Percentiles rank a stretch among this genome's conserved stretches.
phyloP scores from a whole-genome alignment of 495 filamentous ascomycete genomes.

The Penicillium verhagenii region DNA sequence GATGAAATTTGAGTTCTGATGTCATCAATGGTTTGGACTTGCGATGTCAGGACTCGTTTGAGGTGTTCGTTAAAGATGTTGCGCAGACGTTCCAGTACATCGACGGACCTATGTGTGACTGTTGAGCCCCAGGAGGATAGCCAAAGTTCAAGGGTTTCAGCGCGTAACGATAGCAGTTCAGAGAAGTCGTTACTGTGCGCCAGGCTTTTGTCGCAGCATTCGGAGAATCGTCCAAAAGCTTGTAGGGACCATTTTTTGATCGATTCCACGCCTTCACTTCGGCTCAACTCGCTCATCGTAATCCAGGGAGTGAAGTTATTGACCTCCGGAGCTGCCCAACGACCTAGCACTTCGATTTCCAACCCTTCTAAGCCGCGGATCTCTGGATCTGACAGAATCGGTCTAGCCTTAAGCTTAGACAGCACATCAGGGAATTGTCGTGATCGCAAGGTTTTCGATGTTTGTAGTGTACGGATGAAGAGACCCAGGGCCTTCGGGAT shows the following conservation, averaged over 20 bases:
- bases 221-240: conserved; percentile 63
- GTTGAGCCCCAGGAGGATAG: conserved; percentile 50
- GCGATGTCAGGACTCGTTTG: conserved; percentile 53
- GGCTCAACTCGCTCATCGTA: conserved; percentile 74
- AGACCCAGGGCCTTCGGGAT: conserved; percentile 64
- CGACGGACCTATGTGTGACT: conserved; percentile 47
- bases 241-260: conserved; percentile 72
- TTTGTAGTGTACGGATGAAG: conserved; percentile 73
- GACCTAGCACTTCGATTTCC: conserved; percentile 74
- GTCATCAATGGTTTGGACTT: conserved; percentile 55
- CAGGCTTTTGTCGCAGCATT: conserved; percentile 57
- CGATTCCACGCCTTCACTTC: conserved; percentile 59
- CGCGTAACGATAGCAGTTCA: conserved; percentile 64
- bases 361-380: conserved; percentile 65
- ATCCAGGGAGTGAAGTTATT: conserved; percentile 88
- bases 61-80: conserved; percentile 65
- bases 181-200: conserved; percentile 59
- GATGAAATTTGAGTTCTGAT: conserved; percentile 53
- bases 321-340: conserved; percentile 83
- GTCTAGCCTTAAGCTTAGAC: conserved; percentile 61
- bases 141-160: conserved; percentile 72
- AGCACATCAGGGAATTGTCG: conserved; percentile 69
- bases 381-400: conserved; percentile 67
- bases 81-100: conserved; percentile 67
- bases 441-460: conserved; percentile 73